Conservation (phyloP, 1,139 yeast species). For the Tardiomyces depauwii region DNA sequence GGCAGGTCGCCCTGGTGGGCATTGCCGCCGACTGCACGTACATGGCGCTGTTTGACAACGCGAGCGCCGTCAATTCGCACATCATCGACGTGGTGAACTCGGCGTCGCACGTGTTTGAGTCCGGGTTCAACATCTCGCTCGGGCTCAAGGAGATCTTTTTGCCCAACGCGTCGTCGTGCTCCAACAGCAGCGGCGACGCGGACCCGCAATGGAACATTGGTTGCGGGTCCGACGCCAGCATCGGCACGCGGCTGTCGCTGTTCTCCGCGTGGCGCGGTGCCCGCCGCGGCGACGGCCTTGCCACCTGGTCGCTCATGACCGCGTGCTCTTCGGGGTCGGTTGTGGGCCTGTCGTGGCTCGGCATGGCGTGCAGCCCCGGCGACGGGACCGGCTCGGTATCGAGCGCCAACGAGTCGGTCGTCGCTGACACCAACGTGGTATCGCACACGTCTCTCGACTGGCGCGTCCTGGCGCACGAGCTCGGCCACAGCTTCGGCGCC, state of each 20-base stretch:
- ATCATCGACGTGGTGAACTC: slow-evolving; percentile 25
- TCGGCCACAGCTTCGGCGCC: slow-evolving; percentile 34
- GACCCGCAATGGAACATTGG: slow-evolving; percentile 22
- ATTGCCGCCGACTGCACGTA: slow-evolving; percentile 30
- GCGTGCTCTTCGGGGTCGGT: slow-evolving; percentile 24
- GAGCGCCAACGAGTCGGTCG: slow-evolving; percentile 13
- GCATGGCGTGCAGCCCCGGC: slow-evolving; percentile 22
- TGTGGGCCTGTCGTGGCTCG: slow-evolving; percentile 32
- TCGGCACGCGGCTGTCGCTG: slow-evolving; percentile 17
- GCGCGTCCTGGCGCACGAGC: slow-evolving; percentile 30
- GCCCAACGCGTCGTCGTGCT: slow-evolving; percentile 19
- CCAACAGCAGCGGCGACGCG: slow-evolving; percentile 11
- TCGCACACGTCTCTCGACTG: slow-evolving; percentile 25
- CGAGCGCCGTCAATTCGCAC: slow-evolving; percentile 22
- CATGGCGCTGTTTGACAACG: slow-evolving; percentile 18
- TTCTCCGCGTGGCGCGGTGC: slow-evolving; percentile 27
- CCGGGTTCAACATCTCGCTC: slow-evolving; percentile 26
- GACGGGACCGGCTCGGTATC: slow-evolving; percentile 7
- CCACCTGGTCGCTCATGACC: slow-evolving; percentile 30
- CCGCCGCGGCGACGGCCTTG: slow-evolving; percentile 21
- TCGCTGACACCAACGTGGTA: slow-evolving; percentile 28
- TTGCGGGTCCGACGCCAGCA: slow-evolving; percentile 13
- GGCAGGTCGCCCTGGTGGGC: slow-evolving; percentile 26
- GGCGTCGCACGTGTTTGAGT: slow-evolving; percentile 27
- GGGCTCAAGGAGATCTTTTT: slow-evolving; percentile 20